These are phyloP conservation scores for Candida verbasci DNA, from an alignment of 805 yeast genomes.

Conservation along the genomic window DNA sequence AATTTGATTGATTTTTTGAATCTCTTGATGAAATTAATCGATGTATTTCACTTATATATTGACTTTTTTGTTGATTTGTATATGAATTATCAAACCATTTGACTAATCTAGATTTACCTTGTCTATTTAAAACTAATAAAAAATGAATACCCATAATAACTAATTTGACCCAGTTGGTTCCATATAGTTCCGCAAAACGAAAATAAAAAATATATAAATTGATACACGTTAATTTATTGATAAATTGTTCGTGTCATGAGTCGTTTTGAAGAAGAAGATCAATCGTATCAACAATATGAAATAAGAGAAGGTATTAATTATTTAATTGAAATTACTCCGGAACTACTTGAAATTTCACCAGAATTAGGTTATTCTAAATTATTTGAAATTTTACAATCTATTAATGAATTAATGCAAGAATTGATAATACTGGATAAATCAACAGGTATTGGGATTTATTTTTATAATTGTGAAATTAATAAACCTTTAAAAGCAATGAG, in stretches of 20 bases:
- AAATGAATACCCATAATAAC: conserved; percentile 69
- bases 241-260: too few species aligned
- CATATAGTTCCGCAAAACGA: too few species aligned
- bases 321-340: conserved; percentile 55
- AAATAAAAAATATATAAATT: too few species aligned
- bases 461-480: conserved; percentile 44
- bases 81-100: conserved; percentile 59
- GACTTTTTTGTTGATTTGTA: conserved; percentile 25
- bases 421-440: conserved; percentile 60
- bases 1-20: conserved; percentile 76
- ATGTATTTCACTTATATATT: conserved; percentile 62
- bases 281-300: conserved; percentile 35
- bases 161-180: not conserved
- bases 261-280: conserved; percentile 12
- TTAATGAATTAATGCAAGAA: conserved; percentile 60
- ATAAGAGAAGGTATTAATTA: conserved; percentile 62
- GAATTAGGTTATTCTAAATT: conserved; percentile 41
- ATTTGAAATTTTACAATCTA: conserved; percentile 49
- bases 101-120: conserved; percentile 85
- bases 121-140: conserved; percentile 80
- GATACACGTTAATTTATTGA: too few species aligned
- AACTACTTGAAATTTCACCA: conserved; percentile 34
- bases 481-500: conserved; percentile 21
- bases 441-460: conserved; percentile 72
- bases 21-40: conserved; percentile 78